Evolutionary conservation across 108 stramenopile species (phyloP).

Genomic region (Fragilaria radians): DNA sequence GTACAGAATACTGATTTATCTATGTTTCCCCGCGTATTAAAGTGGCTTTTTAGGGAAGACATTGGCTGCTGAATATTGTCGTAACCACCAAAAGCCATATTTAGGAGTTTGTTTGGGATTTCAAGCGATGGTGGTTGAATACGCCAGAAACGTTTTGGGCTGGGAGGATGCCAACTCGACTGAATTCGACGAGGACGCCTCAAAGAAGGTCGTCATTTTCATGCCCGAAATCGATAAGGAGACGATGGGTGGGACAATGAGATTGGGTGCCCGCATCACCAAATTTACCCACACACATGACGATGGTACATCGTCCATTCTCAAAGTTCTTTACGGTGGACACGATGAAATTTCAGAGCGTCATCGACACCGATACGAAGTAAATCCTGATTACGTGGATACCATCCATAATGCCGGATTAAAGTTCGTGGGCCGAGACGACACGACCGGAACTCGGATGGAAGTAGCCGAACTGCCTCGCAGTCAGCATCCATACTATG

Average conservation of each 20-base stretch:
- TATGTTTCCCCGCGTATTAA: not conserved
- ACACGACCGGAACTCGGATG: slow-evolving; percentile 92
- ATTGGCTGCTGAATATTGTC: slow-evolving; percentile 82
- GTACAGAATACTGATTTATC: no score
- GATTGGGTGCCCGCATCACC: slow-evolving; percentile 92
- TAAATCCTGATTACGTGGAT: slow-evolving; percentile 94
- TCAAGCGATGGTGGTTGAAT: slow-evolving; percentile 97
- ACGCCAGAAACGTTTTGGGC: slow-evolving; percentile 85
- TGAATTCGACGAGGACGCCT: slow-evolving; percentile 84
- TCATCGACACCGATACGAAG: slow-evolving; percentile 63
- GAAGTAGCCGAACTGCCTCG: slow-evolving; percentile 95
- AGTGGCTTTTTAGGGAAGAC: slow-evolving; percentile 86
- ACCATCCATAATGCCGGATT: slow-evolving; percentile 87
- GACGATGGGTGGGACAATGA: slow-evolving; percentile 99
- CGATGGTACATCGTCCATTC: slow-evolving; percentile 34
- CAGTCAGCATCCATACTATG: slow-evolving; percentile 90
- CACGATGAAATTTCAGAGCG: slow-evolving; percentile 40
- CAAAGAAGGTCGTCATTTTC: slow-evolving; percentile 91
- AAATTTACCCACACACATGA: slow-evolving; percentile 59
- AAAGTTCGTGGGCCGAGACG: slow-evolving; percentile 92
- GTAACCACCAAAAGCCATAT: slow-evolving; percentile 57
- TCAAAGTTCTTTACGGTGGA: slow-evolving; percentile 75
- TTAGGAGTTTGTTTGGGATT: slow-evolving; percentile 97
- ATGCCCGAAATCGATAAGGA: slow-evolving; percentile 98
- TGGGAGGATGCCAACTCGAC: slow-evolving; percentile 86